phyloP scores from a whole-genome alignment of 306 rosid genomes.

The Prunus persica region Prunus_persica_NCBIv2 NC_034010.1:19070001-19070500 shows the following conservation, averaged over 20 bases:
- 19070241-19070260: not conserved
- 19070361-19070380: no score
- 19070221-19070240: not conserved
- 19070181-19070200: slow-evolving; percentile 41
- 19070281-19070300: no score
- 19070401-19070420: no score
- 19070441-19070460: no score
- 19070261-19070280: no score
- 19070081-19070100: slow-evolving; percentile 78
- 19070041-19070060: not conserved
- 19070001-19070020: not conserved
- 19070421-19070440: no score
- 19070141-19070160: slow-evolving; percentile 94
- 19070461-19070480: no score
- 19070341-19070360: no score
- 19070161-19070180: slow-evolving; percentile 44
- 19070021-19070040: not conserved
- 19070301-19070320: no score
- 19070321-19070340: no score
- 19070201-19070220: slow-evolving; percentile 1
- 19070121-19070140: slow-evolving; percentile 93
- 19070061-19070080: slow-evolving; percentile 36
- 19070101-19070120: slow-evolving; percentile 60
- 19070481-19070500: no score
- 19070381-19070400: no score